phyloP scores from a whole-genome alignment of 108 stramenopile species.

The Licmophora abbreviata region DNA sequence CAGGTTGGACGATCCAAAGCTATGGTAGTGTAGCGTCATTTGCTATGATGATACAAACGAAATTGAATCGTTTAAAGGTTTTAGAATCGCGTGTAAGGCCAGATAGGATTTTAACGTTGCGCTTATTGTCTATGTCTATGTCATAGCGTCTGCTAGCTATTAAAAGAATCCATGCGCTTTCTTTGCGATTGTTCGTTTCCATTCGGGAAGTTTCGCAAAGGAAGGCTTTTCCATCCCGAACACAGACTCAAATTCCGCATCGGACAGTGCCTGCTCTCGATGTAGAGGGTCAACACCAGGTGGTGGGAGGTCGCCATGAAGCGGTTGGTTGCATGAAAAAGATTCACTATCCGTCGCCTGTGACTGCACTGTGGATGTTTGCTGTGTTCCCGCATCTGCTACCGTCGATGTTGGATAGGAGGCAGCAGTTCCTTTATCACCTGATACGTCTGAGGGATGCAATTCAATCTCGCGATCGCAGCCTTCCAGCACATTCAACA shows the following conservation, averaged over 20 bases:
- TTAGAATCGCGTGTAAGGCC: no score
- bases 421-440: neutral
- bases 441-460: slow-evolving; percentile 2
- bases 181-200: slow-evolving; percentile 17
- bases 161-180: slow-evolving; percentile 13
- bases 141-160: no score
- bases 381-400: neutral
- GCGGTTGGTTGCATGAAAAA: no score
- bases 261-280: slow-evolving; percentile 8
- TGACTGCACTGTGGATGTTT: no score
- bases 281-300: slow-evolving; percentile 10
- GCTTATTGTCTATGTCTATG: no score
- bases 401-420: neutral
- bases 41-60: neutral
- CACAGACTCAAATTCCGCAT: slow-evolving; percentile 11
- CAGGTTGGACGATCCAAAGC: neutral
- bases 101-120: no score
- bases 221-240: slow-evolving; percentile 16
- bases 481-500: slow-evolving; percentile 76
- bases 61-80: neutral
- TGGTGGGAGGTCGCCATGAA: slow-evolving; percentile 7
- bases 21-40: neutral
- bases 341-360: no score
- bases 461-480: slow-evolving; percentile 78
- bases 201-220: slow-evolving; percentile 12